Base-by-base conservation (phyloP, 2,329 filamentous ascomycete genomes). In the Cladosporium velox region DNA sequence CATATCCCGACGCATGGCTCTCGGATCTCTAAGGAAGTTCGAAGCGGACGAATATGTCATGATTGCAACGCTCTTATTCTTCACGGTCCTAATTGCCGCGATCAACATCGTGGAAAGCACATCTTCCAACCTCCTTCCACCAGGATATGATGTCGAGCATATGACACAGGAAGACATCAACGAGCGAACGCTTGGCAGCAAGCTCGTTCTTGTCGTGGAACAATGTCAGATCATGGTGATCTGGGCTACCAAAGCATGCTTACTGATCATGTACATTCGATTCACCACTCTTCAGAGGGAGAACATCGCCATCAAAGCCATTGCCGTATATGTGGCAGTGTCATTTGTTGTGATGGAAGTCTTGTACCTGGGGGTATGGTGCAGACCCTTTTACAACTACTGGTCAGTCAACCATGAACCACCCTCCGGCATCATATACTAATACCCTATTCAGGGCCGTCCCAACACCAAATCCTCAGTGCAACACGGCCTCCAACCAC, bases 21-120 rank as follows among this genome's bases (percentile, higher is more conserved):
- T 87, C 38, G 79, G 83, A 14, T 80, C 82, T 44, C 75, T 81
- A 69, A 78, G 75, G 51, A 78, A 78, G 7, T 80, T 86, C 15
- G 82, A 85, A 70, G 71, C 82, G n/a, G 86, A 88, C 69, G 86
- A 88, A 72, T 87, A 82, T 71, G 76, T 86, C 24, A 88, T 88
- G 85, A 44, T 83, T 8, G 77, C 86, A 65, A 81, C 83, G 8
- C 76, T 83, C 67, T 77, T 76, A 10, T 77, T 77, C 59, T 84
- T 87, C 65, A 84, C 83, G 35, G 77, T 78, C 3, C 78, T 86
- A 18, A 79, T 88, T 34, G 79, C 80, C n/a, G 76, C 78, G 21
- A 77, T 81, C 70, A 83, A 82, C 70, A 77, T 77, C 52, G 80
- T 81, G 65, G 72, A 76, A 6, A 74, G 77, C 61, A 72, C 75